These are phyloP conservation scores for Gentiana macrophylla DNA, from an alignment of 257 asterid genomes.

Conservation along the genomic window DNA sequence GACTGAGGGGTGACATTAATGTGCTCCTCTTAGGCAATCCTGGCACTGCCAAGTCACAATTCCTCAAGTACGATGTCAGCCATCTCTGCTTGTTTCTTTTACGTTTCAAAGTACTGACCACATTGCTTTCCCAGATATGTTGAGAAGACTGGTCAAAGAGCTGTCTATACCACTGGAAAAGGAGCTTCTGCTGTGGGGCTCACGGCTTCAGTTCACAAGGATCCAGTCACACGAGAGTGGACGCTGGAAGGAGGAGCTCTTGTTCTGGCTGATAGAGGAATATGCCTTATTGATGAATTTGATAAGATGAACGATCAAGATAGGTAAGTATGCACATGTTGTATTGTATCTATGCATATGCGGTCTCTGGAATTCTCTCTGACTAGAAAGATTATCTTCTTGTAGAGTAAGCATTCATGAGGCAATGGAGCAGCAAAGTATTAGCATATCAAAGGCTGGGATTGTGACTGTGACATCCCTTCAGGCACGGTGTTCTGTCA, in stretches of 20 bases:
- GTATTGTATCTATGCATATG: not conserved
- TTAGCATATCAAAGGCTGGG: conserved; percentile 95
- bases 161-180: conserved; percentile 94
- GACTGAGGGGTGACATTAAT: conserved; percentile 86
- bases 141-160: conserved; percentile 88
- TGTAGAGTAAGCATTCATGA: conserved; percentile 94
- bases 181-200: conserved; percentile 98
- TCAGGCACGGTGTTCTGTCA: conserved; percentile 93
- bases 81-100: conserved; percentile 10
- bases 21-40: conserved; percentile 94
- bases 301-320: conserved; percentile 98
- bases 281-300: conserved; percentile 94
- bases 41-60: conserved; percentile 96
- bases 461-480: conserved; percentile 91
- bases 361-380: conserved; percentile 14
- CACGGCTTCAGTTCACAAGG: conserved; percentile 94
- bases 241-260: conserved; percentile 98
- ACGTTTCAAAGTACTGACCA: conserved; percentile 6
- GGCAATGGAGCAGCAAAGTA: conserved; percentile 98
- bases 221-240: conserved; percentile 95
- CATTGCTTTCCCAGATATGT: conserved; percentile 43
- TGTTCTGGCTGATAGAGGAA: conserved; percentile 96
- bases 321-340: conserved; percentile 32
- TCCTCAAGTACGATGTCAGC: conserved; percentile 61
- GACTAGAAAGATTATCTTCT: conserved; percentile 7